Evolutionary conservation across 805 yeast species (phyloP).

Genomic region (Pichia sporocuriosa): DNA sequence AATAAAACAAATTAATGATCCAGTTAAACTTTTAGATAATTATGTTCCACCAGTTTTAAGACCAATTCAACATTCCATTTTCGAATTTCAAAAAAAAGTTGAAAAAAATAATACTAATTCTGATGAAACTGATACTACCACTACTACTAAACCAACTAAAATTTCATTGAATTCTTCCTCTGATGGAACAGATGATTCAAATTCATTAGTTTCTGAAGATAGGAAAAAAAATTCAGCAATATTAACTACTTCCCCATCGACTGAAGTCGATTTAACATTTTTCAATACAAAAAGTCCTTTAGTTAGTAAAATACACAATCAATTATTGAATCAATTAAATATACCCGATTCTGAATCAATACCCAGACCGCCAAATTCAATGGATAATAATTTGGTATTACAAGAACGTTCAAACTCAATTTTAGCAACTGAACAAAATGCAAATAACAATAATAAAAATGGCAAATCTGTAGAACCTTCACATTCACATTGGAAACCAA

Average conservation of each 20-base stretch:
- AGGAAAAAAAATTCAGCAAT: not conserved
- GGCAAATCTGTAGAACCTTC: slow-evolving; percentile 36
- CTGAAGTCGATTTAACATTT: not conserved
- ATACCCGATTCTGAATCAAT: not conserved
- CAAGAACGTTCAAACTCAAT: slow-evolving; percentile 1
- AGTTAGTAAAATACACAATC: slow-evolving; percentile 3
- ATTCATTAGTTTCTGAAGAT: not conserved
- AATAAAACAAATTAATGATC: slow-evolving; percentile 38
- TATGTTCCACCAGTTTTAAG: slow-evolving; percentile 49
- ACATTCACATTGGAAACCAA: slow-evolving; percentile 47
- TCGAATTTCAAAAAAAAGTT: not conserved
- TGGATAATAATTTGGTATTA: not conserved
- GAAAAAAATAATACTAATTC: not conserved
- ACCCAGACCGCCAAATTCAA: not conserved
- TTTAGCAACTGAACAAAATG: not conserved
- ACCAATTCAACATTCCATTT: slow-evolving; percentile 23
- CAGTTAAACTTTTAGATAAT: slow-evolving; percentile 37
- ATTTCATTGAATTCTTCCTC: not conserved
- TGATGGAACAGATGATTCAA: not conserved
- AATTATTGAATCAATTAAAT: slow-evolving; percentile 1
- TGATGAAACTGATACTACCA: not conserved
- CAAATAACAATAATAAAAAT: not conserved
- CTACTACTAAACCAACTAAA: not conserved
- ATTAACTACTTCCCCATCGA: not conserved
- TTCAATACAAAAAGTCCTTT: not conserved